phyloP scores from a whole-genome alignment of 495 filamentous ascomycete species.

The Penicillium ucsense region DNA sequence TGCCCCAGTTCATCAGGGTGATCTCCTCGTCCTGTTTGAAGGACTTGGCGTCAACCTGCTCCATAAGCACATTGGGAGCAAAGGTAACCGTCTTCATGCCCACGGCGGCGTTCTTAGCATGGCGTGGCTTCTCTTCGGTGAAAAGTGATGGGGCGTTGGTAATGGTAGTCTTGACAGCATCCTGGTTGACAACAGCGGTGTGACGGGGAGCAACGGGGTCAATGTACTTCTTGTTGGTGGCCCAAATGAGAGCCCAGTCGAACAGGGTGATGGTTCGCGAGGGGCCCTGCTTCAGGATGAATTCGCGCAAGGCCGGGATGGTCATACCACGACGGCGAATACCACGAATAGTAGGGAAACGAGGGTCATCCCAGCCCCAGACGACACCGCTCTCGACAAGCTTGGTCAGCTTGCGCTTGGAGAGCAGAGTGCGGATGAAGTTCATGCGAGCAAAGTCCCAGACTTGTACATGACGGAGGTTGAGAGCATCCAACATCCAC shows the following conservation, averaged over 20 bases:
- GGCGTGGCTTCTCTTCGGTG: slow-evolving; percentile 68
- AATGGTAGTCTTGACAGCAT: slow-evolving; percentile 57
- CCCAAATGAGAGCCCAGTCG: slow-evolving; percentile 90
- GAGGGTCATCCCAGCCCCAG: slow-evolving; percentile 89
- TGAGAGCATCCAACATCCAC: slow-evolving; percentile 84
- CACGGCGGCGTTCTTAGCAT: slow-evolving; percentile 76
- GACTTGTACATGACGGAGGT: slow-evolving; percentile 81
- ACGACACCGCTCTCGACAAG: slow-evolving; percentile 79
- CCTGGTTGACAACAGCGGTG: slow-evolving; percentile 63
- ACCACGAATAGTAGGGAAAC: slow-evolving; percentile 90
- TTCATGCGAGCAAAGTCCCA: slow-evolving; percentile 98
- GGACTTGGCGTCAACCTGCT: slow-evolving; percentile 74
- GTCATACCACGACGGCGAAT: slow-evolving; percentile 87
- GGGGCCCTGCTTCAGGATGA: slow-evolving; percentile 88
- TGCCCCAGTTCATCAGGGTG: slow-evolving; percentile 94
- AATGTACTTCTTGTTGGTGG: slow-evolving; percentile 90
- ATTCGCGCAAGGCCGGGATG: slow-evolving; percentile 76
- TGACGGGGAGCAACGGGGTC: slow-evolving; percentile 80
- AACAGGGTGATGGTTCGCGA: slow-evolving; percentile 81
- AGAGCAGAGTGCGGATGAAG: slow-evolving; percentile 82
- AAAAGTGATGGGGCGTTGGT: slow-evolving; percentile 58
- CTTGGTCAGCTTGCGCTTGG: slow-evolving; percentile 92
- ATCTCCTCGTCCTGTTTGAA: slow-evolving; percentile 86
- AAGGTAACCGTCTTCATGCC: slow-evolving; percentile 79
- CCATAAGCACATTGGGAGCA: slow-evolving; percentile 60